Conservation (phyloP, 805 yeast species). For the Saturnispora bothae region DNA sequence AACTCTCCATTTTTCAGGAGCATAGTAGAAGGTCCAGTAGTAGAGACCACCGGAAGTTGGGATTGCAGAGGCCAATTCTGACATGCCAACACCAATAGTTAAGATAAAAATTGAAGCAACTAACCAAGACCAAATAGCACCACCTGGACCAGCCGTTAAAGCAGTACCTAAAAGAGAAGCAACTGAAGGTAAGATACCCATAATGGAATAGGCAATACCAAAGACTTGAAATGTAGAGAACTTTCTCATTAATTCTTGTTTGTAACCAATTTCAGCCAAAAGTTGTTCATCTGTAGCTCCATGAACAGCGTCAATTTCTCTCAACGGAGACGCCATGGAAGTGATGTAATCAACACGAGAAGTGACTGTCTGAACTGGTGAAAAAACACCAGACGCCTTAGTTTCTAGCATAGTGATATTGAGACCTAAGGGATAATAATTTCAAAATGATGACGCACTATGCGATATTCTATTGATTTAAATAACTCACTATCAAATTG, state of each 20-base stretch:
- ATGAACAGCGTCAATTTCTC: constrained; percentile 23
- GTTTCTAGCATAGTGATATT: too few species aligned
- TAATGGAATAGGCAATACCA: constrained; percentile 53
- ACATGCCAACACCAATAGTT: constrained; percentile 48
- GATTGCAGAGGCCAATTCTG: constrained; percentile 53
- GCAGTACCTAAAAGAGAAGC: constrained; percentile 46
- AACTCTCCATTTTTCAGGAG: constrained; percentile 41
- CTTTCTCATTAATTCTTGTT: constrained; percentile 51
- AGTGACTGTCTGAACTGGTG: too few species aligned
- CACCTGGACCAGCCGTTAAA: constrained; percentile 52
- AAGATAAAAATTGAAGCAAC: constrained; percentile 32
- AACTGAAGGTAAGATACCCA: constrained; percentile 54
- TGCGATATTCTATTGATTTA: too few species aligned
- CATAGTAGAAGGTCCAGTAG: constrained; percentile 55
- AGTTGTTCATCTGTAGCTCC: constrained; percentile 25
- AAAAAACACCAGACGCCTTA: too few species aligned
- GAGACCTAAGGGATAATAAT: too few species aligned
- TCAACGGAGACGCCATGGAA: constrained; percentile 15
- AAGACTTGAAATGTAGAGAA: constrained; percentile 48
- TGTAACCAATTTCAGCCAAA: constrained; percentile 48
- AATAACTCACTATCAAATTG: too few species aligned
- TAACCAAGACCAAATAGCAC: constrained; percentile 64
- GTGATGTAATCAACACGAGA: constrained; percentile 14
- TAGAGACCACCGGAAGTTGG: constrained; percentile 70
- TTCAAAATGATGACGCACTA: too few species aligned